A percentile compares a stretch with the other conserved stretches of the same genome.
Evolutionary conservation across 1,284 basidiomycete genomes (phyloP).

Genomic region (Flammula alnicola): DNA sequence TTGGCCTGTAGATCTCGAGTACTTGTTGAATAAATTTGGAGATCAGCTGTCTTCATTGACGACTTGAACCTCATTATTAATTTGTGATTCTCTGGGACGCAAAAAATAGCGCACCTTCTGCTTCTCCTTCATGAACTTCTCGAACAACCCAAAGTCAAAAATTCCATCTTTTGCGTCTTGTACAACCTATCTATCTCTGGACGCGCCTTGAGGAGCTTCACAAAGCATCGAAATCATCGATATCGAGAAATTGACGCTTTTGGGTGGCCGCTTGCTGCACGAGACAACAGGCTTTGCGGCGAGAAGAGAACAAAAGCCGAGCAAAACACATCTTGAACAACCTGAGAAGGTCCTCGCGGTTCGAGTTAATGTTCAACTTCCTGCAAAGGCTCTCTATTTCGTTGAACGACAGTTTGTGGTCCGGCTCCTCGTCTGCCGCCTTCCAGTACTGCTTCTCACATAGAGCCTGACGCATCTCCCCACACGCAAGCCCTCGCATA

Average conservation of each 20-base stretch:
- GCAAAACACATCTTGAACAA: slow-evolving; percentile 65
- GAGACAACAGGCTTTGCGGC: too few relatives aligned
- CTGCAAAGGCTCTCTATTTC: slow-evolving; percentile 80
- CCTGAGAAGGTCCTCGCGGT: slow-evolving; percentile 62
- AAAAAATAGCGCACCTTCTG: too few relatives aligned
- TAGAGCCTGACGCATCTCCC: slow-evolving; percentile 67
- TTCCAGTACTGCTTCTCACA: slow-evolving; percentile 89
- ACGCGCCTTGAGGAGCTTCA: slow-evolving; percentile 83
- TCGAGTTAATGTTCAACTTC: slow-evolving; percentile 76
- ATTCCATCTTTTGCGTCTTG: slow-evolving; percentile 43
- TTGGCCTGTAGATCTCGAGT: too few relatives aligned
- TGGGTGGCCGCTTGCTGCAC: slow-evolving; percentile 65
- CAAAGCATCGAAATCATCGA: slow-evolving; percentile 85
- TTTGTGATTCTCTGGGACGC: too few relatives aligned
- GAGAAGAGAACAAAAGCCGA: too few relatives aligned
- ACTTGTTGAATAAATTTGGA: slow-evolving; percentile 72
- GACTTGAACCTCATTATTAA: too few relatives aligned
- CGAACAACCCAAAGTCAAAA: slow-evolving; percentile 63
- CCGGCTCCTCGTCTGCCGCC: slow-evolving; percentile 62
- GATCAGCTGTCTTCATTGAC: slow-evolving; percentile 60
- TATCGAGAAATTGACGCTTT: slow-evolving; percentile 74
- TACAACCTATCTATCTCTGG: slow-evolving; percentile 79
- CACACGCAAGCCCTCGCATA: slow-evolving; percentile 66
- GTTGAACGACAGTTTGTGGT: slow-evolving; percentile 71
- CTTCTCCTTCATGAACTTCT: slow-evolving; percentile 76